Percentiles rank a stretch among this genome's conserved stretches.
Conservation (phyloP, 1,284 basidiomycete species). For the Boletus semigastroideus region DNA sequence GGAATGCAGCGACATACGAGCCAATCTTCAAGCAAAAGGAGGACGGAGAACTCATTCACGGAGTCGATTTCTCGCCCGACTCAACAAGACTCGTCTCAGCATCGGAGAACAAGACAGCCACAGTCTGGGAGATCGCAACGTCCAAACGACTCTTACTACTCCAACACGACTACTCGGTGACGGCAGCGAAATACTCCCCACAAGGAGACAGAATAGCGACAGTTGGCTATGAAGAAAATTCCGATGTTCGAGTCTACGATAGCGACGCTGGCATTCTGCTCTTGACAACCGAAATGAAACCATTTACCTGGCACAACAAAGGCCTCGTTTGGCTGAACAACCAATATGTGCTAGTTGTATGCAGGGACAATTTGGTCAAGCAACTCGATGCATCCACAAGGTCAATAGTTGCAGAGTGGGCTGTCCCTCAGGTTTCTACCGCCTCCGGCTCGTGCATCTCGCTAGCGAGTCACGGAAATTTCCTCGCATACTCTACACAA, state of each 20-base stretch:
- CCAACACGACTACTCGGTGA: background rate
- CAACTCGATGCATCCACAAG: background rate
- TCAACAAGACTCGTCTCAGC: background rate
- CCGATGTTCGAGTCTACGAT: background rate
- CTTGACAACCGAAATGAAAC: background rate
- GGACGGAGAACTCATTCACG: background rate
- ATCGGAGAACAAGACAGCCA: background rate
- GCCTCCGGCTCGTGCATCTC: background rate
- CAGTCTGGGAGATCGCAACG: background rate
- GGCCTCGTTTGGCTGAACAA: background rate
- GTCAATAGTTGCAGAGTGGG: background rate
- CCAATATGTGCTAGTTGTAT: background rate
- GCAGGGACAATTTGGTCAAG: background rate
- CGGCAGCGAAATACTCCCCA: background rate
- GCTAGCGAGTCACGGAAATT: background rate
- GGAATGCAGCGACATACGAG: background rate
- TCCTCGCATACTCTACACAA: background rate
- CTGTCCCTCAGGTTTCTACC: background rate
- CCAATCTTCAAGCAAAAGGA: background rate
- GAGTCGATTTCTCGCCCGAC: conserved; percentile 1
- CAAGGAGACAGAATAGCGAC: background rate
- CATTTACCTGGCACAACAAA: background rate
- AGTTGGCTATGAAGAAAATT: accelerated
- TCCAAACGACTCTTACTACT: background rate
- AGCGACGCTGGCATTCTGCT: background rate